Base-by-base conservation (phyloP, 2,329 filamentous ascomycete species). In the Sarocladium strictum region DNA sequence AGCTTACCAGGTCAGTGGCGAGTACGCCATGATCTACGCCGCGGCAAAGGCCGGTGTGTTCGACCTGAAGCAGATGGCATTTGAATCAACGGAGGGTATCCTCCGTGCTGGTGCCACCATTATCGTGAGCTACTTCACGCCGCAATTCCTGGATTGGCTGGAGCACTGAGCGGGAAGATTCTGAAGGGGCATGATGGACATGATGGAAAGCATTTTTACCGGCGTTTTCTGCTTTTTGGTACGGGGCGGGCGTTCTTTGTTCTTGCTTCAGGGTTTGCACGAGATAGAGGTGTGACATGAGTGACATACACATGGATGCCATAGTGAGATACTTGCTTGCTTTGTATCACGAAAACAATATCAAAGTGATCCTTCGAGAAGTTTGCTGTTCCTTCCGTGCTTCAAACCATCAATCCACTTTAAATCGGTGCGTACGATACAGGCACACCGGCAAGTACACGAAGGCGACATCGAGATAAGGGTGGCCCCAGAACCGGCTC, bases 11-110 rank as follows among this genome's bases (percentile, higher is more conserved):
- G 94, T 99, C 56, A 94, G 89, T 64, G 94, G 94, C 62, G 94
- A 99, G 75, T 99, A 87, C 67, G 92, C 94, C 60, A 97, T 97
- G 94, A 94, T 99, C 53, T 90, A 97, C 66, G 94, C 94, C 0
- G 94, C 83, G 19, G 94, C 94, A 50, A 96, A 96, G 70, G 93
- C 94, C 1, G 94, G 94, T 3, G 94, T 99, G 2, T 99, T 97
- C 66, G 93, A 97, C 68, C 76, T 97, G 66, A 94, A 93, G 75
- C 77, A 86, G 3, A 97, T 97, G 89, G 94, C 90, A 0, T 92
- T 96, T 63, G 94, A 99, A 76, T 87, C 89, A 56, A 95, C 90
- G 0, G 90, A 97, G 71, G 90, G 92, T 23, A 97, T 99, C 59
- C 73, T 99, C 57, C 81, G 94, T 61, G 94, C 94, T 9, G 94